A percentile compares a stretch with the other conserved stretches of the same genome.
These are phyloP conservation scores for Rubus parviflorus DNA, from an alignment of 306 rosid species.

Conservation along the genomic window DNA sequence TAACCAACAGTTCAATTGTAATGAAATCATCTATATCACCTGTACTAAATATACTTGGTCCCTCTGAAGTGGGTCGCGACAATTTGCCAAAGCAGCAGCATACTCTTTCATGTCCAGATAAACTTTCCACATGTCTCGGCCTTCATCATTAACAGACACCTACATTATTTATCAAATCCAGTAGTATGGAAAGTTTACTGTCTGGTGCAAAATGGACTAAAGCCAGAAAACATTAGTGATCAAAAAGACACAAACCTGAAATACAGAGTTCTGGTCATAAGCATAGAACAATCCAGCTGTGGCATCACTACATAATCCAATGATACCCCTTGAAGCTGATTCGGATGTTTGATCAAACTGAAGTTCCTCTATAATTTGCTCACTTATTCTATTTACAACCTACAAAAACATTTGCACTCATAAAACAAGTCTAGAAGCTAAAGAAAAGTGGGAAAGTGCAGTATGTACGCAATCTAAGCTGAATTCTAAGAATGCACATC, in stretches of 20 bases:
- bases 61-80: conserved; percentile 87
- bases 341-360: conserved; percentile 91
- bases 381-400: conserved; percentile 98
- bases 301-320: conserved; percentile 96
- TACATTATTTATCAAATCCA: conserved; percentile 41
- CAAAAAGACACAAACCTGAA: conserved; percentile 67
- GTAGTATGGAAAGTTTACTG: conserved; percentile 19
- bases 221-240: conserved; percentile 26
- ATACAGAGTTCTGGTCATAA: conserved; percentile 85
- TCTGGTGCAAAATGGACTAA: conserved; percentile 17
- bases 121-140: conserved; percentile 98
- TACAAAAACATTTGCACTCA: conserved; percentile 35
- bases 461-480: conserved; percentile 9
- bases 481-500: conserved; percentile 11
- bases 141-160: conserved; percentile 96
- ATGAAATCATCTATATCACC: conserved; percentile 42
- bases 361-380: conserved; percentile 89
- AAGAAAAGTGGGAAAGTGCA: conserved; percentile 10
- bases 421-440: conserved; percentile 24
- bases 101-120: conserved; percentile 92
- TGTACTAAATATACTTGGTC: conserved; percentile 93
- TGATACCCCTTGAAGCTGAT: conserved; percentile 78
- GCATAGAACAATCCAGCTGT: conserved; percentile 97
- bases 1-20: not conserved
- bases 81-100: conserved; percentile 88